Evolutionary conservation across 768 basidiomycete genomes (phyloP).

Genomic region (Multifurca ochricompacta): DNA sequence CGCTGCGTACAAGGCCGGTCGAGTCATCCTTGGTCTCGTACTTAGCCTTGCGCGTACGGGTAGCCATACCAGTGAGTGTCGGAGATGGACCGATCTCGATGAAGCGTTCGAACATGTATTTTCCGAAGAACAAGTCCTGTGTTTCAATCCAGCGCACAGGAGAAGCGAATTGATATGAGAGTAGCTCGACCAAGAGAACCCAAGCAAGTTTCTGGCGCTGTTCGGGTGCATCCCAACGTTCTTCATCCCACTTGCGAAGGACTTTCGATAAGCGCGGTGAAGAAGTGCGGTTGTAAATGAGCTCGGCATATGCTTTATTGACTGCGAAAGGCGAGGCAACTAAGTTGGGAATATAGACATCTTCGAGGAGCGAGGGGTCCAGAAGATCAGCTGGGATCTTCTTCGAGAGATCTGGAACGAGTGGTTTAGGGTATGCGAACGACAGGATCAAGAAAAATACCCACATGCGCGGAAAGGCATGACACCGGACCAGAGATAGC

Average conservation of each 20-base stretch:
- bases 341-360: conserved; percentile 96
- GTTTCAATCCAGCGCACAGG: conserved; percentile 99
- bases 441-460: conserved; percentile 28
- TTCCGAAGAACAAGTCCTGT: conserved; percentile 85
- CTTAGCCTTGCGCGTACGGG: conserved; percentile 84
- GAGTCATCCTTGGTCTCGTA: conserved; percentile 90
- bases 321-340: conserved; percentile 84
- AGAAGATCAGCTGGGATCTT: conserved; percentile 90
- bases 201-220: conserved; percentile 94
- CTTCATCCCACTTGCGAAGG: conserved; percentile 89
- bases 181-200: conserved; percentile 90
- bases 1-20: conserved; percentile 63
- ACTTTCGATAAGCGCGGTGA: conserved; percentile 94
- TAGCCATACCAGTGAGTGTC: conserved; percentile 92
- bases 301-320: conserved; percentile 80
- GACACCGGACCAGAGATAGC: conserved; percentile 98
- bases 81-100: conserved; percentile 96
- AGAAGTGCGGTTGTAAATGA: conserved; percentile 93
- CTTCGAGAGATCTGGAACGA: conserved; percentile 76
- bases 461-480: conserved; percentile 94
- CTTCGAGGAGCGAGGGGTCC: conserved; percentile 90
- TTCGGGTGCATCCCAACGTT: conserved; percentile 71
- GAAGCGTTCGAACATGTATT: conserved; percentile 84
- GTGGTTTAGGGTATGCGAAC: background rate
- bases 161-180: conserved; percentile 97